A percentile compares a stretch with the other conserved stretches of the same genome.
These are phyloP conservation scores for Colletotrichum abscissum DNA, from an alignment of 2,329 filamentous ascomycete species.

Conservation along the genomic window DNA sequence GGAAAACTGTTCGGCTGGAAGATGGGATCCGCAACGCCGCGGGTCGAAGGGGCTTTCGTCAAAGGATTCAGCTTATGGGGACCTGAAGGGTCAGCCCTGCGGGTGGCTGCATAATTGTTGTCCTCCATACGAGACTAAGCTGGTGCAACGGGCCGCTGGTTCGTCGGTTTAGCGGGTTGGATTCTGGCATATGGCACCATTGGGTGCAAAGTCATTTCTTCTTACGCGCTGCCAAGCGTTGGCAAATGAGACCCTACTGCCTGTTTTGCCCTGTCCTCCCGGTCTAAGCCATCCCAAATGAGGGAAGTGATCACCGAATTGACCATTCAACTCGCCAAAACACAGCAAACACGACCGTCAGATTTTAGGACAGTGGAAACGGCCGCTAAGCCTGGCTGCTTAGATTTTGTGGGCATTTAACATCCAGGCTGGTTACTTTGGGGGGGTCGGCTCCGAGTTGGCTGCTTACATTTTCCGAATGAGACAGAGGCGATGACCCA, in stretches of 20 bases:
- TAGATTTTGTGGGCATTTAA: background rate
- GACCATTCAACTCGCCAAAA: background rate
- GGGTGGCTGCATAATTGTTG: background rate
- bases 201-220: background rate
- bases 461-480: background rate
- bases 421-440: too few relatives aligned
- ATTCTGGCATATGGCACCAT: background rate
- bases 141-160: background rate
- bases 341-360: background rate
- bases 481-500: background rate
- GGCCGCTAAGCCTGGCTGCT: background rate
- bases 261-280: background rate
- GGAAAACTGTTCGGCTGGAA: background rate
- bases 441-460: background rate
- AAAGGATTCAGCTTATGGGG: background rate
- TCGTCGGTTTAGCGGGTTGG: background rate
- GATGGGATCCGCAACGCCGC: background rate
- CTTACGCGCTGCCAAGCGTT: constrained; percentile 1
- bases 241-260: background rate
- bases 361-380: background rate
- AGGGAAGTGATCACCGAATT: background rate
- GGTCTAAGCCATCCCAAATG: background rate
- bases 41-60: background rate
- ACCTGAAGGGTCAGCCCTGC: background rate
- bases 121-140: background rate